Evolutionary conservation across 2,329 filamentous ascomycete genomes (phyloP).

Genomic region (Mycosphaerelloides madeirae): DNA sequence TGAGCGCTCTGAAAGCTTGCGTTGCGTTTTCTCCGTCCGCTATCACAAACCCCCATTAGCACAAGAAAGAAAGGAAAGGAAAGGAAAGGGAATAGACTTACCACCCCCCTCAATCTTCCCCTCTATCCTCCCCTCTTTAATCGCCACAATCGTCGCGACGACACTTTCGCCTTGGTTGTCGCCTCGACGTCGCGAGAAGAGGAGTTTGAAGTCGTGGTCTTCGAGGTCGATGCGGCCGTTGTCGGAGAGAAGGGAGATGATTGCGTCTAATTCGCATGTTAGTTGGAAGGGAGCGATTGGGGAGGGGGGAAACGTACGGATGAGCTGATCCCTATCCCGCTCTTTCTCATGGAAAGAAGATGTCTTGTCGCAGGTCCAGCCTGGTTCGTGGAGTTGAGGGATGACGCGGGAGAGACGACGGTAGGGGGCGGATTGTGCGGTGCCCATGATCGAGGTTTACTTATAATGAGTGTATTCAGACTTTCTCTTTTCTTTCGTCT

Average conservation of each 20-base stretch:
- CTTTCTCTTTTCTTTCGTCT: too few species aligned
- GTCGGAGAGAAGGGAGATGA: slow-evolving; percentile 15
- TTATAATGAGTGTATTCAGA: too few species aligned
- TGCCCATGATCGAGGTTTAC: slow-evolving; percentile 1
- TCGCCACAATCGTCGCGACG: slow-evolving; percentile 22
- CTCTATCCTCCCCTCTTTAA: slow-evolving; percentile 18
- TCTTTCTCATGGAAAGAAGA: neutral
- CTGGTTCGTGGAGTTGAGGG: neutral
- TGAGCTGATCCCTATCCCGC: slow-evolving; percentile 5
- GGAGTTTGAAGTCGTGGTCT: slow-evolving; percentile 21
- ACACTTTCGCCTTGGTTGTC: slow-evolving; percentile 7
- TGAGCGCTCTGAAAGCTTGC: slow-evolving; percentile 23
- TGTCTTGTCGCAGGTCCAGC: neutral
- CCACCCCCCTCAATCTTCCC: slow-evolving; percentile 19
- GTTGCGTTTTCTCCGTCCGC: slow-evolving; percentile 17
- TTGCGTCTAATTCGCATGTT: slow-evolving; percentile 7
- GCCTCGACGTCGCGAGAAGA: slow-evolving; percentile 20
- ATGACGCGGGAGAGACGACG: neutral
- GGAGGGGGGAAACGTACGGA: neutral
- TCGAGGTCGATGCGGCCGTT: slow-evolving; percentile 17
- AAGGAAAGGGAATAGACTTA: too few species aligned
- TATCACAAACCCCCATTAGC: neutral
- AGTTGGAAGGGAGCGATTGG: neutral
- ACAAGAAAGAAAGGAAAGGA: too few species aligned
- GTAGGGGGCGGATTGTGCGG: neutral